Evolutionary conservation across 208 protist species (phyloP).

Genomic region (Leishmania martiniquensis): DNA sequence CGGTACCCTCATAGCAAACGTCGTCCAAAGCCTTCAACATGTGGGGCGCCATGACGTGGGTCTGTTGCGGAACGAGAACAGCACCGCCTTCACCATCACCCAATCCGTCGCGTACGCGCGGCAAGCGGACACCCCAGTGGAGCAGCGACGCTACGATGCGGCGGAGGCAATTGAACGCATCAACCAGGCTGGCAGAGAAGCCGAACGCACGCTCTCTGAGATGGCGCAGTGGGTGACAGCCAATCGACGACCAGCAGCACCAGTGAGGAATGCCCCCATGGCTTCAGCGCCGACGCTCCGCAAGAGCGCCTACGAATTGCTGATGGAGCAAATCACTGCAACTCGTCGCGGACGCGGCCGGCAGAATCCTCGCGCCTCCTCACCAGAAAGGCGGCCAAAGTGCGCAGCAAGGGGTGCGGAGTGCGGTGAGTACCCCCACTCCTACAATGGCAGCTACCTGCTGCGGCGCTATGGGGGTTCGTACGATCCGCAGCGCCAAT

Average conservation of each 20-base stretch:
- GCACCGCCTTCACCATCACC: conserved; percentile 81
- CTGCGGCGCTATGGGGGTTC: conserved; percentile 74
- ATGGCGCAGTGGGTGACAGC: conserved; percentile 7
- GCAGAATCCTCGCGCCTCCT: conserved; percentile 8
- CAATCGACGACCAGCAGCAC: conserved; percentile 1
- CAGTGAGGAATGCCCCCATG: neutral
- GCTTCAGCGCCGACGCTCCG: conserved; percentile 28
- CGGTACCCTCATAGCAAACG: conserved; percentile 57
- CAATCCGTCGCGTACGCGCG: conserved; percentile 71
- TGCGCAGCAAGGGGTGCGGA: conserved; percentile 6
- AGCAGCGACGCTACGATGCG: conserved; percentile 54
- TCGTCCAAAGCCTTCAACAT: conserved; percentile 73
- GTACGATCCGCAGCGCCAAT: conserved; percentile 59
- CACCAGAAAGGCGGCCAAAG: neutral
- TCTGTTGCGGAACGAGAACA: conserved; percentile 76
- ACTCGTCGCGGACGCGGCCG: conserved; percentile 9
- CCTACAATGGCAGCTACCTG: conserved; percentile 57
- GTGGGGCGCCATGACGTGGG: conserved; percentile 84
- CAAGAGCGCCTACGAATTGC: conserved; percentile 51
- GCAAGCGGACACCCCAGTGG: conserved; percentile 27
- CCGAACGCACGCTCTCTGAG: conserved; percentile 39
- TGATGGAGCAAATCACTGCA: conserved; percentile 45
- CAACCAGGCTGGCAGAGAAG: conserved; percentile 41
- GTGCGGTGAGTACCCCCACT: conserved; percentile 3
- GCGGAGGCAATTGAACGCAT: conserved; percentile 63